These are phyloP conservation scores for Leishmania braziliensis DNA, from an alignment of 208 protist species.

Conservation along the genomic window DNA sequence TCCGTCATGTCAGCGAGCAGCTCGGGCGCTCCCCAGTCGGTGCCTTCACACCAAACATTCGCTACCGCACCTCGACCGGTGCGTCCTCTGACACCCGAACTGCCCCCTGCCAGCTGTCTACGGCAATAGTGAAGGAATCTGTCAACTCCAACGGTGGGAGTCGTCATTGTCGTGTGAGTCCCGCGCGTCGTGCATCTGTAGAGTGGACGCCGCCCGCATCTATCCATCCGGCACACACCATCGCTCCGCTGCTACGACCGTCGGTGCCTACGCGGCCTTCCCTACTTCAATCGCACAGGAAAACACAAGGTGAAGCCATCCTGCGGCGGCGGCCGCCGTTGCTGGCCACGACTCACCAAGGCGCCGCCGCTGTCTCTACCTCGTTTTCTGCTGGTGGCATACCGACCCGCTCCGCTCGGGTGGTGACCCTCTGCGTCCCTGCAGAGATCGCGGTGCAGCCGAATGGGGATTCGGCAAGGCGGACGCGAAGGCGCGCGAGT, in stretches of 20 bases:
- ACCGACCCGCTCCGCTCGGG: background rate
- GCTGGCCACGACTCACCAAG: background rate
- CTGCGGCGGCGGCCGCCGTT: background rate
- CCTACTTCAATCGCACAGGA: background rate
- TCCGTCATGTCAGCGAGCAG: background rate
- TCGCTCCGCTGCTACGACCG: background rate
- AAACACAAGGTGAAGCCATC: background rate
- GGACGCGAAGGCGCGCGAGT: background rate
- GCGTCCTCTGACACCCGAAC: background rate
- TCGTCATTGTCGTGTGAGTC: background rate
- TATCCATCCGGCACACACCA: background rate
- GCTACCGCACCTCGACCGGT: constrained; percentile 4
- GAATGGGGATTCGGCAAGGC: background rate
- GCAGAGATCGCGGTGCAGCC: background rate
- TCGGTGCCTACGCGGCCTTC: background rate
- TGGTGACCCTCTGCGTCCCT: background rate
- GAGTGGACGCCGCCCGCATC: background rate
- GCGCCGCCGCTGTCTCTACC: background rate
- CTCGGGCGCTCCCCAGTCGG: background rate
- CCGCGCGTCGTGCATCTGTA: background rate
- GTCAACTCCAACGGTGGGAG: background rate
- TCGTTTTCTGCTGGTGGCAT: background rate
- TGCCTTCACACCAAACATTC: constrained; percentile 15
- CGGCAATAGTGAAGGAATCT: background rate
- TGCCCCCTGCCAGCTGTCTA: background rate